Percentiles rank a stretch among this genome's conserved stretches.
Conservation (phyloP, 2,329 filamentous ascomycete species). For the Colletotrichum filicis region DNA sequence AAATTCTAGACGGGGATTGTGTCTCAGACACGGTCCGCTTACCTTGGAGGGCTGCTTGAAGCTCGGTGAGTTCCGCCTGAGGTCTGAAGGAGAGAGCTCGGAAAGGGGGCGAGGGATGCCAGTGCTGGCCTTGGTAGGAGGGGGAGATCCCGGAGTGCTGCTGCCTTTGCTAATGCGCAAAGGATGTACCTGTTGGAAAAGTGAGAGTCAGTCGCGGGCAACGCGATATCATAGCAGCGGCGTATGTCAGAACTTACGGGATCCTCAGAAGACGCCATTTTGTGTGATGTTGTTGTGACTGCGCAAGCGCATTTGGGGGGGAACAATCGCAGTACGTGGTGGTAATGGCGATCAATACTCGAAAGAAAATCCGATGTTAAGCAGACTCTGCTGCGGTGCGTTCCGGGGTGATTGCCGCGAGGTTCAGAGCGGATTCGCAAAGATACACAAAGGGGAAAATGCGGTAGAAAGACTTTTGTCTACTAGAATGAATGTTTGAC, state of each 20-base stretch:
- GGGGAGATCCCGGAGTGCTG: conserved; percentile 60
- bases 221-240: neutral
- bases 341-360: conserved; percentile 10
- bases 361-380: conserved; percentile 10
- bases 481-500: conserved; percentile 31
- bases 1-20: conserved; percentile 12
- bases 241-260: conserved; percentile 23
- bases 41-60: conserved; percentile 86
- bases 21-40: conserved; percentile 44
- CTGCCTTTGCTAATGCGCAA: conserved; percentile 81
- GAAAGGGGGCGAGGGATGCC: conserved; percentile 80
- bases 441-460: conserved; percentile 30
- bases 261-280: conserved; percentile 35
- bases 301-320: conserved; percentile 24
- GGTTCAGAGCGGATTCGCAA: conserved; percentile 9
- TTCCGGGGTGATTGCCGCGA: neutral
- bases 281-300: conserved; percentile 15
- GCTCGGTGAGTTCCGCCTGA: conserved; percentile 90
- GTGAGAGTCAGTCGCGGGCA: neutral
- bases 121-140: conserved; percentile 72
- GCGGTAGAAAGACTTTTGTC: conserved; percentile 8
- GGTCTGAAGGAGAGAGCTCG: conserved; percentile 88
- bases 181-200: conserved; percentile 71
- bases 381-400: conserved; percentile 16
- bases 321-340: neutral